Conservation (phyloP, 495 filamentous ascomycete genomes). For the Penicillium odoratum region DNA sequence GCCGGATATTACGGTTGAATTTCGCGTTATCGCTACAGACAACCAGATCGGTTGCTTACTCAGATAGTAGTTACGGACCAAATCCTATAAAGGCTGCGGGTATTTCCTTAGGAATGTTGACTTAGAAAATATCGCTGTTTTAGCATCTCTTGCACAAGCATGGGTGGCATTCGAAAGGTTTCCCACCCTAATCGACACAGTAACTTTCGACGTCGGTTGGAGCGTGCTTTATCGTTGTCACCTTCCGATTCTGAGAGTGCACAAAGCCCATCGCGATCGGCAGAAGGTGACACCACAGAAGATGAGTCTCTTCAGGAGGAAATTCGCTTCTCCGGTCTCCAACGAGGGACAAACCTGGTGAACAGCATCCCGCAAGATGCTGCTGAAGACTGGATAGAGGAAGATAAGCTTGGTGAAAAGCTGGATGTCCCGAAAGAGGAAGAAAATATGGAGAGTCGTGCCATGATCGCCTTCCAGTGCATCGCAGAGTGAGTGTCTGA, state of each 20-base stretch:
- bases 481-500: neutral
- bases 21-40: neutral
- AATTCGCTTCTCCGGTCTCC: neutral
- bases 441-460: no score
- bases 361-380: neutral
- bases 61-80: neutral
- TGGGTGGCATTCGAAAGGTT: neutral
- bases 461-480: conserved; percentile 2
- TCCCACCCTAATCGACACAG: neutral
- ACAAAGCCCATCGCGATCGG: neutral
- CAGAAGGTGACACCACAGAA: neutral
- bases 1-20: no score
- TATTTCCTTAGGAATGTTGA: neutral
- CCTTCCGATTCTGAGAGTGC: conserved; percentile 1
- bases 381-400: neutral
- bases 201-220: conserved; percentile 2
- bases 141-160: neutral
- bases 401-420: neutral
- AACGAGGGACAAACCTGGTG: neutral
- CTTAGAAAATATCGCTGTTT: neutral
- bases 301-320: neutral
- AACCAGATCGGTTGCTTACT: neutral
- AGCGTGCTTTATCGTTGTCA: conserved; percentile 4
- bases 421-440: no score
- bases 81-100: neutral